Evolutionary conservation across 2,329 filamentous ascomycete genomes (phyloP), one percentile per base, ranked within the genome.

Genomic region (Colletotrichum sp.): DNA sequence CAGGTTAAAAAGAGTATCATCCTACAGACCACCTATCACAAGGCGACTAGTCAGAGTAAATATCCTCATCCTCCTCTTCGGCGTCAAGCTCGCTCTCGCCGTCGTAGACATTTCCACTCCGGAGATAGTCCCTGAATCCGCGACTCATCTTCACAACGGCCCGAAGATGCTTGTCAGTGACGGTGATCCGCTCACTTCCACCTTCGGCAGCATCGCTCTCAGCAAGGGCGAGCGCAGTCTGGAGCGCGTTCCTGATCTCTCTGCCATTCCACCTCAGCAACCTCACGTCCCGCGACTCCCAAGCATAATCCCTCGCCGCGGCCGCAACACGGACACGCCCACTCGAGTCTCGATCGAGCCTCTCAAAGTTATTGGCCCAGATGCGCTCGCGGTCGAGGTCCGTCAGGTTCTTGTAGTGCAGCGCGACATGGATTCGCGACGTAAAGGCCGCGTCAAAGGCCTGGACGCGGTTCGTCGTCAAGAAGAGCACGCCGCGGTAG

Each of bases 381-480:
- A 84, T 75, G 21, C 79, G 66, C 10, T 80, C 71, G 9, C 82
- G 76, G 28, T 82, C 76, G 1, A 78, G 76, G 16, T 83, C 81
- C 2, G 78, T 77, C 12, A 84, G 81, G 12, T 82, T 79, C 1
- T 73, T 66, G 43, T 83, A 84, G 74, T 81, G 80, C 0, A 84
- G 72, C 67, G 82, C 77, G 7, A 84, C 71, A 21, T 84, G 82
- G 4, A 83, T 78, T 4, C 82, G 78, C 0, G 82, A 83, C 7
- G 81, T 80, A 68, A 84, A 83, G 3, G 82, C 82, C 3, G 83
- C 80, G 14, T 83, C 83, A 34, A 84, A 83, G 1, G 79, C 71
- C 2, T 81, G 82, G 34, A 89, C 87, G 21, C 87, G 84, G 82
- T 89, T 90, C 61, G 87, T 89, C 21, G 87, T 90, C 72, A 90